Base-by-base conservation (phyloP, 2,329 filamentous ascomycete genomes). In the Aspergillus texensis region DNA sequence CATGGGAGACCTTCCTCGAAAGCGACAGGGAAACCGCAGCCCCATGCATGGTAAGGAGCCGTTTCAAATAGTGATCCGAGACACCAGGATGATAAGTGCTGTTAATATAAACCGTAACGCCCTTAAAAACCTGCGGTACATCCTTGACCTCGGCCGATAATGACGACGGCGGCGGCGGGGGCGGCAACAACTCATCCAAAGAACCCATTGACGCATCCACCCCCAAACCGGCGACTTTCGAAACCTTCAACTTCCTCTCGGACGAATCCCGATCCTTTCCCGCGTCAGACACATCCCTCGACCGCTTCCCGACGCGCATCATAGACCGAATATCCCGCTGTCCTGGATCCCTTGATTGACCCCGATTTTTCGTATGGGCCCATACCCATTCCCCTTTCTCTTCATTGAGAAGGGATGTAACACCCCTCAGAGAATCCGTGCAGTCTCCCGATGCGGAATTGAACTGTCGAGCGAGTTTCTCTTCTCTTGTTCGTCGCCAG, bases 21-120 rank as follows among this genome's bases (percentile, higher is more conserved):
- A 96, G 86, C 63, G 88, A 84, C 41, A 93, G 85, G 4, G 91
- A 89, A 69, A 92, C 83, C 48, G 80, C 82, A 0, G 88, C 94
- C 24, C 94, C 94, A 73, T 96, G 88, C 62, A 88, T 83, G 6
- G 85, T 87, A 43, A 97, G 84, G 19, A 96, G 77, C 61, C 89
- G 88, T 81, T 95, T 96, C 62, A 97, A 85, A 74, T 87, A 91
- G 80, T 96, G 91, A 77, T 97, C 94, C 16, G 92, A 96, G 65
- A 97, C 86, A 28, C 88, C 78, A 1, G 94, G 93, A 64, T 89
- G 85, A 2, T 93, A 96, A 68, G 91, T 94, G 65, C 93, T 93
- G 77, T 97, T 97, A 77, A 97, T 86, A 79, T 94, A 95, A 70
- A 97, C 85, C 58, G 87, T 89, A 26, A 93, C 84, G 19, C 88